Base-by-base conservation (phyloP, 495 filamentous ascomycete species). In the Trichoderma asperelloides region DNA sequence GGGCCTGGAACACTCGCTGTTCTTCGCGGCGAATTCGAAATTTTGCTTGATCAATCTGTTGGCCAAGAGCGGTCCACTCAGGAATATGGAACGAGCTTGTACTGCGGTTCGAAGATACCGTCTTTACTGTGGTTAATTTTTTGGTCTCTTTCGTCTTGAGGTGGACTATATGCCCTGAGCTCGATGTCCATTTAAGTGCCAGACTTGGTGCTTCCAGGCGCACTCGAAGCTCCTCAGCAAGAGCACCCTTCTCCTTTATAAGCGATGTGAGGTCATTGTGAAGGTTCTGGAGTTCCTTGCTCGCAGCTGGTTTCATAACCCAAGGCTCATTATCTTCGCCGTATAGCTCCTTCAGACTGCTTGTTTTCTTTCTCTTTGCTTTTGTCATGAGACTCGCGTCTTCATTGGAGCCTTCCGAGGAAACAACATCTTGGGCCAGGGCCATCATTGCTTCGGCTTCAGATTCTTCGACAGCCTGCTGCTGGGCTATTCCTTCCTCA, bases 101-200 rank as follows among this genome's bases (percentile, higher is more conserved):
- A 11, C 86, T 89, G 71, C 92, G 96, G 70, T 89, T 93, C 11
- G 91, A 87, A 57, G 85, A 87, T 43, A 96, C 83, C 64, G 81
- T 87, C 64, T 85, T 82, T 21, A 87, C 85, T 23, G 79, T 78
- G 1, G 78, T 71, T 8, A 70, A 40, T 25, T 68, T 62, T 13
- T 74, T 81, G 40, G 85, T 80, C 69, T 96, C 87, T 75, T 89
- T 93, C 37, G 91, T 92, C 78, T 90, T 96, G 68, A 97, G 85
- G 70, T 97, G 93, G 75, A 90, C 95, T 68, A 95, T 88, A 73
- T 98, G 91, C 2, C 95, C 93, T 4, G 94, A 80, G 1, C 86
- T 86, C 0, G 95, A 87, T 8, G 89, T 90, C 90, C 91, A 97
- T 67, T 86, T 87, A 12, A 98, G 82, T 2, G 89, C 90, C 13